Base-by-base conservation (phyloP, 2,329 filamentous ascomycete species). In the Pseudocercospora pini-densiflorae region DNA sequence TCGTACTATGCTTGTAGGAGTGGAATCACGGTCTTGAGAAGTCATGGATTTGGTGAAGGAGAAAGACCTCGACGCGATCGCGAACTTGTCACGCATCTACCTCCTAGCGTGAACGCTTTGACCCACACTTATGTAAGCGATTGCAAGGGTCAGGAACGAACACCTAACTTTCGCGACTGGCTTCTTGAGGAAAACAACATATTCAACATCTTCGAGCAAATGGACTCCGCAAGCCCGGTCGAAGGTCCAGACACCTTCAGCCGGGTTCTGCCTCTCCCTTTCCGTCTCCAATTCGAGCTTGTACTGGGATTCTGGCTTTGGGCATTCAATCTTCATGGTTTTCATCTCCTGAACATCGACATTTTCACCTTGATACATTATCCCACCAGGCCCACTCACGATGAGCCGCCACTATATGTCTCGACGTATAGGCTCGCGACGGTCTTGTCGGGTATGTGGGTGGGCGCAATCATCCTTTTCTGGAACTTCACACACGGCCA, bases 271-370 rank as follows among this genome's bases (percentile, higher is more conserved):
- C 95, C 94, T 61, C 85, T 98, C 68, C 94, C 95, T 51, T 97
- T 94, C 79, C 90, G 94, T 72, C 89, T 97, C 66, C 92, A 93
- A 67, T 87, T 96, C 72, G 90, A 97, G 74, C 83, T 95, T 70
- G 90, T 97, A 61, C 83, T 96, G 70, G 94, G 92, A 73, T 90
- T 97, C 75, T 98, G 94, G 94, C 93, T 92, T 78, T 99, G 94
- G 93, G 93, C 90, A 71, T 80, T 91, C 73, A 98, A 97, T 82
- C 88, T 98, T 47, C 93, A 97, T 77, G 94, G 92, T 81, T 89
- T 98, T 67, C 86, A 90, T 74, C 81, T 88, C 65, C 84, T 89
- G 75, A 91, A 91, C 77, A 96, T 99, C 82, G 87, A 89, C 79
- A 68, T 84, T 55, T 68, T 65, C 65, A 53, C 55, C 33, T 86